Conservation (phyloP, 805 yeast genomes). For the Ogataea methanolica region DNA sequence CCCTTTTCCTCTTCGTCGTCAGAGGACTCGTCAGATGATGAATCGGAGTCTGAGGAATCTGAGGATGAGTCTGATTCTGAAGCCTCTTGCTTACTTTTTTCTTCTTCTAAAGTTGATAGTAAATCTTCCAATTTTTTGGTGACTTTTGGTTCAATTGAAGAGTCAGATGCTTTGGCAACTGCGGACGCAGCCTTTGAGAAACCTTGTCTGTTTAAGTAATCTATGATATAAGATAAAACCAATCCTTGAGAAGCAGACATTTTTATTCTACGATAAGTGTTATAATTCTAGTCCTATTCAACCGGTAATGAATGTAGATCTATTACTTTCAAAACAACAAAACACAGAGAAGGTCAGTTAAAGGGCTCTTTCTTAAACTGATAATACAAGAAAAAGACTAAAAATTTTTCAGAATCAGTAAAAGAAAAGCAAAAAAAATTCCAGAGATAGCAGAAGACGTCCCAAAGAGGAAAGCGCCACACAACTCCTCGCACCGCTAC, state of each 20-base stretch:
- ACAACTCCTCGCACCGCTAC: no score
- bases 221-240: constrained; percentile 17
- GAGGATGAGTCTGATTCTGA: constrained; percentile 11
- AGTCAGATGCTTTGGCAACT: constrained; percentile 10
- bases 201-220: constrained; percentile 23
- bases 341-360: no score
- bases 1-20: constrained; percentile 17
- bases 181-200: constrained; percentile 18
- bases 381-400: no score
- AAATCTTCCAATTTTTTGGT: constrained; percentile 11
- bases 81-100: constrained; percentile 2
- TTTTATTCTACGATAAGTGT: background rate
- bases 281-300: no score
- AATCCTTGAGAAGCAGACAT: constrained; percentile 17
- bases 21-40: no score
- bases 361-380: no score
- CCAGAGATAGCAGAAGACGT: background rate
- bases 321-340: no score
- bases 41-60: background rate
- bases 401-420: background rate
- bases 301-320: no score
- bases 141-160: background rate
- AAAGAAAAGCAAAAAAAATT: background rate
- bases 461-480: no score
- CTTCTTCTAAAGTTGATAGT: background rate